These are phyloP conservation scores for Colletotrichum sp. DNA, from an alignment of 2,329 filamentous ascomycete genomes.

Conservation along the genomic window DNA sequence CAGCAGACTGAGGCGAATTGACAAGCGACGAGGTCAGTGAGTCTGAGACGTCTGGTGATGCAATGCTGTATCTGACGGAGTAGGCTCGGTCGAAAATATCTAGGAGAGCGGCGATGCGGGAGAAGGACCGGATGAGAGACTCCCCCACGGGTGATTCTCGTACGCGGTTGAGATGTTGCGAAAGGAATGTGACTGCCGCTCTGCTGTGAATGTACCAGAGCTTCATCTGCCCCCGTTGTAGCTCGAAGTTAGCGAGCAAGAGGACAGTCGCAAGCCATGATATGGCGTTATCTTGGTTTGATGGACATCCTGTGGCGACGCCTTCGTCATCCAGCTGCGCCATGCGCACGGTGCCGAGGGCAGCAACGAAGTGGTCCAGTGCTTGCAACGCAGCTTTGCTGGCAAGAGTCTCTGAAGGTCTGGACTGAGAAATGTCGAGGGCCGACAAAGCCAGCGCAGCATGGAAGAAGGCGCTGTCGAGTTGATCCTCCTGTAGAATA, in stretches of 20 bases:
- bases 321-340: not conserved
- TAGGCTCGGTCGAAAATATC: constrained; percentile 4
- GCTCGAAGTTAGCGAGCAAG: not conserved
- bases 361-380: constrained; percentile 1
- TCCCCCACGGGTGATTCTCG: not conserved
- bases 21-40: not conserved
- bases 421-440: not conserved
- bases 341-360: not conserved
- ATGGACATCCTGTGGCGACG: not conserved
- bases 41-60: not conserved
- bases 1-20: not conserved
- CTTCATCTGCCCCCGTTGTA: constrained; percentile 7
- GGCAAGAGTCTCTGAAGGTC: not conserved
- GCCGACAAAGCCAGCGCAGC: not conserved
- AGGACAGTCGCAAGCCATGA: not conserved
- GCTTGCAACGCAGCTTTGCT: not conserved
- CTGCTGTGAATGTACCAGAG: constrained; percentile 9
- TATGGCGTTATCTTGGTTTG: not conserved
- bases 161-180: not conserved
- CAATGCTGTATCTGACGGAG: not conserved
- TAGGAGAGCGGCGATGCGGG: not conserved
- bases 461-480: constrained; percentile 1
- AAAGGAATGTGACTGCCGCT: not conserved
- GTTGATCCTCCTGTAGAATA: not conserved
- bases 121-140: not conserved